Base-by-base conservation (phyloP, 208 protist genomes). In the Trypanosoma congolense region DNA sequence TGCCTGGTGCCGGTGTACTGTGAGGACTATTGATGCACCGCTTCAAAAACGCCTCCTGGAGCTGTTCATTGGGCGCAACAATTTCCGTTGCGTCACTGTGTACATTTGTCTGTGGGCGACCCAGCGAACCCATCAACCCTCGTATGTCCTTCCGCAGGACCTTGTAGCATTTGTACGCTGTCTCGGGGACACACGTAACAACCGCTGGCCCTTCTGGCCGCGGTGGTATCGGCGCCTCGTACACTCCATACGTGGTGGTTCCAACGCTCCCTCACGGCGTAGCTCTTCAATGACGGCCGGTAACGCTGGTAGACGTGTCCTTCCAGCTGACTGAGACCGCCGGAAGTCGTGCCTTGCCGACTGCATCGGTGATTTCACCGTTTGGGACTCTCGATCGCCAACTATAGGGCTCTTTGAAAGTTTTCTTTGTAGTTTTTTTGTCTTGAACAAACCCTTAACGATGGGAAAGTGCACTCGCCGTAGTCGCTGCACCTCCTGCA, bases 161-260 rank as follows among this genome's bases (percentile, higher is more conserved):
- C 33, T 53, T 58, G 26, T 65, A 65, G 38, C 59, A 58, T 24
- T 65, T 4, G 22, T 49, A 65, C 19, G 51, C 59, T 6, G 59
- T 21, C 43, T 65, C 48, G 1, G 59, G 59, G 8, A 65, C 30
- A 36, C 42, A 58, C 0, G 59, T 65, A 10, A 65, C 21, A 2
- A 58, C 14, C 19, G 22, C 8, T 44, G 59, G 59, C 8, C 2
- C 8, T 24, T 21, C 43, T 18, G 36, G 31, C 1, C 30, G 22
- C 18, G 16, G 3, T 1, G 6, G 1, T 4, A 25, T 25, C 2
- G 21, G 9, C 16, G 53, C 2, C 2, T 30, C 38, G n/a, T 50
- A 65, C 0, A 65, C 6, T n/a, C 21, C 42, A n/a, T 46, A 24
- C 12, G 21, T n/a, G 42, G 42, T n/a, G 21, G 21, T 24, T 46